Conservation (phyloP, 352 stramenopile species). For the Phytopythium boreale region DNA sequence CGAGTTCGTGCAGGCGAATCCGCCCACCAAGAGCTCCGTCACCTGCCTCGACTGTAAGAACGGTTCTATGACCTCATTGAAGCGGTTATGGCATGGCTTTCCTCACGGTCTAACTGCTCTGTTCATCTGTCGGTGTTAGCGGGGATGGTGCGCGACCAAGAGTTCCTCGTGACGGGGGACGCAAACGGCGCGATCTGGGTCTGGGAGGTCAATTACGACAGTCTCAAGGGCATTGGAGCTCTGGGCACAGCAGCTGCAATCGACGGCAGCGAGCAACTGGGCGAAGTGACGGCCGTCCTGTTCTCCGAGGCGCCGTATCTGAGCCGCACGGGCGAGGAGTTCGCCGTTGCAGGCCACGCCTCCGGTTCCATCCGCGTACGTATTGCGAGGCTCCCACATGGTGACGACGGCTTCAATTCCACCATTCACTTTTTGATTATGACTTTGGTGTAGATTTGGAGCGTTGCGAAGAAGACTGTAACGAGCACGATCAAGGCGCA, state of each 20-base stretch:
- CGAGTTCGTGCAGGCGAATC: slow-evolving; percentile 26
- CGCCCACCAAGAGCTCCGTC: slow-evolving; percentile 32
- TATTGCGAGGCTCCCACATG: background rate
- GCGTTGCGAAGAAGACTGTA: slow-evolving; percentile 37
- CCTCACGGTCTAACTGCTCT: background rate
- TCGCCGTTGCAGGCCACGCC: slow-evolving; percentile 52
- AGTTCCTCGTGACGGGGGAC: slow-evolving; percentile 56
- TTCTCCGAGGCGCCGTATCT: slow-evolving; percentile 56
- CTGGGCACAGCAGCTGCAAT: background rate
- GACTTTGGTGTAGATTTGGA: slow-evolving; percentile 40
- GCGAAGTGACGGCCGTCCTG: slow-evolving; percentile 45
- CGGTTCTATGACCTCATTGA: background rate
- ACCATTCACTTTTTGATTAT: no score
- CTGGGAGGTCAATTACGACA: slow-evolving; percentile 53
- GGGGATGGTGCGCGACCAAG: slow-evolving; percentile 47
- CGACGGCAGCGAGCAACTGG: slow-evolving; percentile 1
- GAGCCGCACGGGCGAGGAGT: slow-evolving; percentile 35
- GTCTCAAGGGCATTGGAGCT: slow-evolving; percentile 14
- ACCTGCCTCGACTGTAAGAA: slow-evolving; percentile 48
- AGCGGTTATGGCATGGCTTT: no score
- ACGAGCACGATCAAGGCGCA: slow-evolving; percentile 54
- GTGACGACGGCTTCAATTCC: no score
- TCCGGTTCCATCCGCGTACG: slow-evolving; percentile 46
- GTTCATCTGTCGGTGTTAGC: slow-evolving; percentile 13
- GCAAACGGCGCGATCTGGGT: slow-evolving; percentile 43